These are phyloP conservation scores for Circinella umbellata DNA, from an alignment of 371 early-diverging fungal species.

Conservation along the genomic window DNA sequence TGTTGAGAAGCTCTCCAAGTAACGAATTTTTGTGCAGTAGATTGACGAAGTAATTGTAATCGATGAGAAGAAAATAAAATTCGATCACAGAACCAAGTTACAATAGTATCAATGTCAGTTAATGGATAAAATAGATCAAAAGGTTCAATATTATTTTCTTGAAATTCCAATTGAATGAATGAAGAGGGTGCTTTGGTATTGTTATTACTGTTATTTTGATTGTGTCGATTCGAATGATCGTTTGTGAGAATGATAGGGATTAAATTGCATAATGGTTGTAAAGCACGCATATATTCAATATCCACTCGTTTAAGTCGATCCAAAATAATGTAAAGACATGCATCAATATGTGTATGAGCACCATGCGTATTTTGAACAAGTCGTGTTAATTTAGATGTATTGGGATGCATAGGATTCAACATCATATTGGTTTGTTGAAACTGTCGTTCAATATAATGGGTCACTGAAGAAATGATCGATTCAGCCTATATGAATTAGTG, in stretches of 20 bases:
- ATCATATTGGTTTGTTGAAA: slow-evolving; percentile 38
- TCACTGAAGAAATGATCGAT: slow-evolving; percentile 34
- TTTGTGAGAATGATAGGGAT: slow-evolving; percentile 69
- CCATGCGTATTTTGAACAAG: slow-evolving; percentile 43
- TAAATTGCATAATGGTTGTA: slow-evolving; percentile 63
- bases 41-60: slow-evolving; percentile 52
- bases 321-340: slow-evolving; percentile 68
- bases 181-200: neutral
- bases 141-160: slow-evolving; percentile 45
- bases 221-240: slow-evolving; percentile 47
- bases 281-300: slow-evolving; percentile 69
- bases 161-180: slow-evolving; percentile 30
- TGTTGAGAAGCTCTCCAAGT: slow-evolving; percentile 51
- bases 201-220: too few relatives aligned
- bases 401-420: slow-evolving; percentile 29
- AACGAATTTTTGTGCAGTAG: slow-evolving; percentile 60
- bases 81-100: neutral
- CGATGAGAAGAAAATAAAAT: slow-evolving; percentile 45
- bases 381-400: slow-evolving; percentile 21
- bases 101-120: neutral
- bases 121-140: slow-evolving; percentile 23
- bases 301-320: slow-evolving; percentile 75
- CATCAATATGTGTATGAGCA: slow-evolving; percentile 71
- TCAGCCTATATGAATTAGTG: slow-evolving; percentile 27
- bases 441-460: slow-evolving; percentile 41